Percentiles rank a stretch among this genome's conserved stretches.
Evolutionary conservation across 768 basidiomycete species (phyloP).

Genomic region (Suillus occidentalis): DNA sequence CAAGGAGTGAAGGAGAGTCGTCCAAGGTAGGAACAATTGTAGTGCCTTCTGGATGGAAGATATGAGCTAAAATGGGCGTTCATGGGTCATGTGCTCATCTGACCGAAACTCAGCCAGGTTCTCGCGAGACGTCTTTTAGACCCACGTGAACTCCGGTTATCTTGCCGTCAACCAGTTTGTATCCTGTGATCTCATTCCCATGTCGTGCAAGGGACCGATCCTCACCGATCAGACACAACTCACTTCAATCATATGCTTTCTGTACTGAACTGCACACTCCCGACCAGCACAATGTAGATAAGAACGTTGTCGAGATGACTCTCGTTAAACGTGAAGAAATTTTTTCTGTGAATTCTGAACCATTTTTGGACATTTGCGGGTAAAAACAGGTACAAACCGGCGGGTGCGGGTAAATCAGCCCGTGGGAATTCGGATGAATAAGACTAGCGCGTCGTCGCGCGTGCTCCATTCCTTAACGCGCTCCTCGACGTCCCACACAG

Average conservation of each 20-base stretch:
- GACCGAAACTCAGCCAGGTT: conserved; percentile 10
- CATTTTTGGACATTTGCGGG: conserved; percentile 17
- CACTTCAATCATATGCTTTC: not conserved
- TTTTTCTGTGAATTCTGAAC: conserved; percentile 12
- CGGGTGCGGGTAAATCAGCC: conserved; percentile 23
- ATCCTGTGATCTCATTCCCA: conserved; percentile 1
- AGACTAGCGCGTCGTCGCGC: conserved; percentile 37
- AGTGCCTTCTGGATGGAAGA: conserved; percentile 22
- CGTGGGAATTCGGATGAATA: conserved; percentile 38
- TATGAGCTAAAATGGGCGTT: conserved; percentile 19
- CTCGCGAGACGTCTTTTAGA: conserved; percentile 11
- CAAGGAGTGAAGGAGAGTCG: conserved; percentile 1
- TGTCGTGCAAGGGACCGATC: not conserved
- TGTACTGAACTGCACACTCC: not conserved
- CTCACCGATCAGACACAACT: not conserved
- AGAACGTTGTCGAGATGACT: conserved; percentile 11
- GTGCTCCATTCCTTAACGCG: conserved; percentile 37
- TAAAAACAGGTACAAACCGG: conserved; percentile 15
- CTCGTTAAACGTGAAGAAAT: conserved; percentile 13
- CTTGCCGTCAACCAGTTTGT: not conserved
- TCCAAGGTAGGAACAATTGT: conserved; percentile 6
- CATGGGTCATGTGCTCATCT: conserved; percentile 16
- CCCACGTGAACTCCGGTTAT: conserved; percentile 27
- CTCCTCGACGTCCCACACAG: conserved; percentile 39
- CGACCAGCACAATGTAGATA: conserved; percentile 1